Evolutionary conservation across 768 basidiomycete species (phyloP).

Genomic region (Tulasnella sp.): DNA sequence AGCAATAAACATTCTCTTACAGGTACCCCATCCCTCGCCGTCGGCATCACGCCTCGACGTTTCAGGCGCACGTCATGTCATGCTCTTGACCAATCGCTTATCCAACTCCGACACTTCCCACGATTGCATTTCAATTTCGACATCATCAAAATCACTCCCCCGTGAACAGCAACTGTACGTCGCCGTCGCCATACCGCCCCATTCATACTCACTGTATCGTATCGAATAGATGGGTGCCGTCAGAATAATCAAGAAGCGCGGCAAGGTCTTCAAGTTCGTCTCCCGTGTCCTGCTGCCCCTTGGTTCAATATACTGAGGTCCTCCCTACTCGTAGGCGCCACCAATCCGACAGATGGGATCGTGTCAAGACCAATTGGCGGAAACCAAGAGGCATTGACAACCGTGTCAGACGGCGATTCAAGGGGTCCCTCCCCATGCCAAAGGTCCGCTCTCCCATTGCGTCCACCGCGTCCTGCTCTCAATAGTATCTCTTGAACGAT

Average conservation of each 20-base stretch:
- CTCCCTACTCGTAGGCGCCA: slow-evolving; percentile 54
- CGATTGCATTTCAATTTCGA: too few species aligned
- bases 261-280: slow-evolving; percentile 81
- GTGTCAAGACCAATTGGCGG: slow-evolving; percentile 97
- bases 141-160: too few species aligned
- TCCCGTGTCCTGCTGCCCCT: background rate
- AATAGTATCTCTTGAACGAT: background rate
- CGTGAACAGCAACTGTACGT: too few species aligned
- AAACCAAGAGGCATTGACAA: slow-evolving; percentile 99
- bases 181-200: too few species aligned
- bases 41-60: too few species aligned
- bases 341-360: slow-evolving; percentile 94
- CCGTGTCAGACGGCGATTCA: slow-evolving; percentile 88
- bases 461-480: background rate
- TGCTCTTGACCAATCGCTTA: too few species aligned
- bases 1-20: too few species aligned
- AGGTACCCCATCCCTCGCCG: too few species aligned
- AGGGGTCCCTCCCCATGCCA: slow-evolving; percentile 93
- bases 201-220: too few species aligned
- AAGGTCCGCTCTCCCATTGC: slow-evolving; percentile 45
- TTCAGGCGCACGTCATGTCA: too few species aligned
- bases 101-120: too few species aligned
- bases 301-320: background rate
- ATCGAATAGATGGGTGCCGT: too few species aligned
- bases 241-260: slow-evolving; percentile 87